Conservation (phyloP, 1,284 basidiomycete genomes). For the Heliocybe sulcata region DNA sequence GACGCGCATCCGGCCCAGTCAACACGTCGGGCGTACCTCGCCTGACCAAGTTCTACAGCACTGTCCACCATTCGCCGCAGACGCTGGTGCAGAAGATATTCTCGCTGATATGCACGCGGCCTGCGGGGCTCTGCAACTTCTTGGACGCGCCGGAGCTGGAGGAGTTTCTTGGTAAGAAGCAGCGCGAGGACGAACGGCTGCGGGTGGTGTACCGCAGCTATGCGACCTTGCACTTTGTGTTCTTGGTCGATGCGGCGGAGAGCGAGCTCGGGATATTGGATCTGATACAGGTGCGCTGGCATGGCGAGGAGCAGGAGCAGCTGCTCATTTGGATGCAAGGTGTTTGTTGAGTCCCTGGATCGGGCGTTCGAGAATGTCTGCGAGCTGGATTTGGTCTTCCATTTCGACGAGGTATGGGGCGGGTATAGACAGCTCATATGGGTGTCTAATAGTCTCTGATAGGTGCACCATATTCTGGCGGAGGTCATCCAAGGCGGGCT, state of each 20-base stretch:
- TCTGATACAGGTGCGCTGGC: slow-evolving; percentile 79
- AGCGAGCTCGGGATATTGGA: slow-evolving; percentile 96
- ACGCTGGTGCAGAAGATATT: slow-evolving; percentile 80
- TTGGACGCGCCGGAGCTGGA: slow-evolving; percentile 88
- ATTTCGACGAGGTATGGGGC: slow-evolving; percentile 86
- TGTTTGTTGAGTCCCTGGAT: slow-evolving; percentile 96
- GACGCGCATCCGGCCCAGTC: slow-evolving; percentile 36
- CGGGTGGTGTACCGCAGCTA: slow-evolving; percentile 81
- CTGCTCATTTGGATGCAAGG: slow-evolving; percentile 35
- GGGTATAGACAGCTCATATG: background rate
- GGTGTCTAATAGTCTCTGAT: slow-evolving; percentile 7
- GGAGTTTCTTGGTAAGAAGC: slow-evolving; percentile 57
- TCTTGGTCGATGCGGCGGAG: slow-evolving; percentile 93
- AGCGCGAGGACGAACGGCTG: slow-evolving; percentile 52
- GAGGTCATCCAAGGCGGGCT: slow-evolving; percentile 97
- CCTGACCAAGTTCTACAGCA: slow-evolving; percentile 94
- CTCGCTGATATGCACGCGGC: slow-evolving; percentile 72
- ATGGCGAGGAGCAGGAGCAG: background rate
- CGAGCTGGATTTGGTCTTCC: slow-evolving; percentile 97
- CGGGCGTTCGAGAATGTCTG: slow-evolving; percentile 97
- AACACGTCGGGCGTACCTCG: slow-evolving; percentile 88
- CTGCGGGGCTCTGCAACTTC: slow-evolving; percentile 83
- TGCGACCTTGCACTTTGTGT: slow-evolving; percentile 95
- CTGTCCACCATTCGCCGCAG: slow-evolving; percentile 69
- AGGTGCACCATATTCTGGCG: slow-evolving; percentile 91